Base-by-base conservation (phyloP, 176 grass and related monocot species). In the Oryza rufipogon region DNA sequence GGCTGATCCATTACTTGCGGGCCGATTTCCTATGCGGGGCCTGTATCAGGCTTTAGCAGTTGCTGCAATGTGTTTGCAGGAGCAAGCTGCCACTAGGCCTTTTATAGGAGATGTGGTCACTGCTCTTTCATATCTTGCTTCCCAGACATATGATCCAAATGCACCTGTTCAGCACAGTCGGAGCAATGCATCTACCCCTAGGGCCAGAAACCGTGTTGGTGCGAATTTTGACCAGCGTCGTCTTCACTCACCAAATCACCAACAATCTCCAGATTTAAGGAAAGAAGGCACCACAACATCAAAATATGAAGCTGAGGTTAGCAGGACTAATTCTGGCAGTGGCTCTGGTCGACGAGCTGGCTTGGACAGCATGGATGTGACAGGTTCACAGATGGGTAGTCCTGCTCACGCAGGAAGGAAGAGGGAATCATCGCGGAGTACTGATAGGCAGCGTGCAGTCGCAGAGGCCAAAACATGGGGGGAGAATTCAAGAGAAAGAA, bases 61-160 rank as follows among this genome's bases (percentile, higher is more conserved):
- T 89, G 97, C 97, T 22, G 97, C 97, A 54, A 99, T 99, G 97
- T 96, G 97, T 92, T 93, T 99, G 73, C 97, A 99, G 69, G 93
- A 99, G 84, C 97, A 99, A 88, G 90, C 93, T 80, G 84, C 93
- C 65, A 96, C 91, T 81, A 86, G 97, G n/a, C 97, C 97, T 78
- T 91, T 94, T 45, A 94, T 99, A 84, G 97, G 91, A 73, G 97
- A 99, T 84, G 93, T 99, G n/a, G 97, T 96, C 60, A 96, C 93
- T 10, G 97, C 97, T 68, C 92, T 99, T 60, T 99, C 97, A 42
- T 99, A 99, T 88, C 91, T 99, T 51, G 93, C 97, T 89, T 99
- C 97, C 36, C 97, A 99, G 78, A 81, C 84, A 64, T 96, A 94
- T 9, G 86, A 96, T 90, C 93, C 93, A 82, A 91, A 91, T 71